phyloP scores from a whole-genome alignment of 2,329 filamentous ascomycete species.

The Verticillium longisporum region DNA sequence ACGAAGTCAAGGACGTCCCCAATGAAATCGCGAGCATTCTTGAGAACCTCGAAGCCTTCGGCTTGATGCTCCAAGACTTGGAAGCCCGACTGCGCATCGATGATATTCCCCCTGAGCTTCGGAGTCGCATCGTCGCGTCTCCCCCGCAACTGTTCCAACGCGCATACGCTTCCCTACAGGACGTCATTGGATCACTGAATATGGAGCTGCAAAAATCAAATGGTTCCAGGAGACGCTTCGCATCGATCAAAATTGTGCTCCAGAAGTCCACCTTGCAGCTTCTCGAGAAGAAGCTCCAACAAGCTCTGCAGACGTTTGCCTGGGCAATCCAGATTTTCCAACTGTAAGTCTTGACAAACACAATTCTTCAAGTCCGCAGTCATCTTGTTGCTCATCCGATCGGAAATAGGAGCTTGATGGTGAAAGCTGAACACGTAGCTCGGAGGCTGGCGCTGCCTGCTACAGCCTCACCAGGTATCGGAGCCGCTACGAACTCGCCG shows the following conservation, averaged over 20 bases:
- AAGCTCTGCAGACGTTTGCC: neutral
- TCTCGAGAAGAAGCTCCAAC: neutral
- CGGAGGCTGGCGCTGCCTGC: neutral
- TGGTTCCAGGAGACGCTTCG: neutral
- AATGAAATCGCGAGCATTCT: neutral
- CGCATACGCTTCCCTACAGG: neutral
- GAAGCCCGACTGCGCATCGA: neutral
- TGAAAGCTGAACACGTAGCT: neutral
- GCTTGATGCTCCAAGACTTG: neutral
- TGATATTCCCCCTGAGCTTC: neutral
- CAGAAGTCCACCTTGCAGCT: neutral
- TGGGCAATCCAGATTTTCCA: neutral
- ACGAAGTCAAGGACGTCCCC: constrained; percentile 6
- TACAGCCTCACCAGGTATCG: neutral
- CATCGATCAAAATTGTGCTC: neutral
- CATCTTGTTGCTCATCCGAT: neutral
- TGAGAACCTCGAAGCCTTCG: neutral
- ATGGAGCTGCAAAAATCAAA: neutral
- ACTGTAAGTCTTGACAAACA: neutral
- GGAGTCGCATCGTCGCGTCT: neutral
- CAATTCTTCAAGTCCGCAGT: no score
- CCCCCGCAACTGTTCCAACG: neutral
- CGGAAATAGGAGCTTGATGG: neutral
- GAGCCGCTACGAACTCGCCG: no score
- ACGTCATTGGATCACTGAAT: neutral